Evolutionary conservation across 768 basidiomycete species (phyloP), one percentile per base, ranked within the genome.

Genomic region (Boletus sp.): DNA sequence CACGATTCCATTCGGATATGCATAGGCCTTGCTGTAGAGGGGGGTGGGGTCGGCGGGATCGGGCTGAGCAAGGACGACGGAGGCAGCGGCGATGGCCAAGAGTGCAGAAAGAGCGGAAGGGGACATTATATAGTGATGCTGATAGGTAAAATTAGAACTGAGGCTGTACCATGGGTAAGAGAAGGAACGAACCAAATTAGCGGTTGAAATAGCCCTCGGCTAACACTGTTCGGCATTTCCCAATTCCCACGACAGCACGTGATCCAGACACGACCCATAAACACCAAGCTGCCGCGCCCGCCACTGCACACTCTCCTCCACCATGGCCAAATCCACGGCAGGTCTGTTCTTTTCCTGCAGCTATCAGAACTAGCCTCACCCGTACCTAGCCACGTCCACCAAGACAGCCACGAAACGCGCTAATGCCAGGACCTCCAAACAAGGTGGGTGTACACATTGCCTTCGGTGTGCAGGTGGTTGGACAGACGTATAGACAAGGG

Each of bases 391-490:
- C 50, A 80, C 79, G 7, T 75, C 74, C 55, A 81, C 80, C 45
- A 84, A 83, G 71, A 60, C 77, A 1, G 82, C 83, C n/a, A 82
- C 82, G 8, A 81, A 80, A 63, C 65, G 74, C 4, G 79, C 80
- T 50, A 82, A 77, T 45, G 67, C 71, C 8, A 81, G 75, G 67
- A 70, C 76, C 8, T 68, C 67, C 39, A 74, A 77, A 50, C 68
- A 63, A 41, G 72, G 74, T 74, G 44, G 13, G 72, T 64, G 23
- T 51, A 37, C 46, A 47, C 54, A 23, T 34, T 55, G 21, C 21
- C 43, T 50, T 41, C 9, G 42, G 43, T 32, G 4, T 9, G 13
- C 40, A 30, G 41, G 33, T n/a, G 11, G 21, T 25, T 55, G 19
- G 10, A 55, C 46, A 3, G 19, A 35, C 46, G 27, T 47, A 38